Base-by-base conservation (phyloP, 495 filamentous ascomycete genomes). In the Hypoxylon rickii region DNA sequence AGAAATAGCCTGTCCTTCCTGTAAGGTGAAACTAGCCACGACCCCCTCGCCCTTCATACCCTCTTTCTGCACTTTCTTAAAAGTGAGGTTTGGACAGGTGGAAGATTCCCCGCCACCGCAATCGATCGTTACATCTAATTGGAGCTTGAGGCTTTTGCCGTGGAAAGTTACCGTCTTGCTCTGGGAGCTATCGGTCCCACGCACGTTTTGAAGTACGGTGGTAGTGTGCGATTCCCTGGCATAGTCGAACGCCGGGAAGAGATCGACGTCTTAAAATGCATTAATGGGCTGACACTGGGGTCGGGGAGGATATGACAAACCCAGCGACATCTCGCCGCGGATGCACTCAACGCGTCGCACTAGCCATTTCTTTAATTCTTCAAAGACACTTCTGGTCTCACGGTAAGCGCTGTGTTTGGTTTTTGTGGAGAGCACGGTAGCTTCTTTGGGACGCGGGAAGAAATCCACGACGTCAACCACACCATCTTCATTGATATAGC, bases 161-260 rank as follows among this genome's bases (percentile, higher is more conserved):
- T 81, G 78, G 55, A 90, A 90, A 10, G 79, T 79, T 2, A 84
- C 76, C 0, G 78, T 80, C 69, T 87, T 84, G 58, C 82, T 82
- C 39, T 75, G 63, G n/a, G 69, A 47, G 3, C 63, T 67, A 26
- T 56, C 51, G 7, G 66, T 34, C 11, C 72, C 61, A 29, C 71
- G 66, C 10, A 74, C 64, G 1, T 67, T 66, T 36, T 73, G 64
- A 3, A 79, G 53, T 20, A 85, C 70, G 5, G 74, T 74, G 12
- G 79, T 80, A 1, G 69, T 80, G 58, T 89, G 86, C 4, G 69
- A 21, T 31, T 81, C 84, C 17, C 70, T 73, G 3, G 84, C 86
- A 67, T 89, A 90, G 45, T 84, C 82, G 56, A 88, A 88, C 15
- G 85, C 85, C 3, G 87, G 86, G 48, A 89, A 89, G 11, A 90